phyloP scores from a whole-genome alignment of 2,329 filamentous ascomycete genomes.

The Myriosclerotinia duriaeana region DNA sequence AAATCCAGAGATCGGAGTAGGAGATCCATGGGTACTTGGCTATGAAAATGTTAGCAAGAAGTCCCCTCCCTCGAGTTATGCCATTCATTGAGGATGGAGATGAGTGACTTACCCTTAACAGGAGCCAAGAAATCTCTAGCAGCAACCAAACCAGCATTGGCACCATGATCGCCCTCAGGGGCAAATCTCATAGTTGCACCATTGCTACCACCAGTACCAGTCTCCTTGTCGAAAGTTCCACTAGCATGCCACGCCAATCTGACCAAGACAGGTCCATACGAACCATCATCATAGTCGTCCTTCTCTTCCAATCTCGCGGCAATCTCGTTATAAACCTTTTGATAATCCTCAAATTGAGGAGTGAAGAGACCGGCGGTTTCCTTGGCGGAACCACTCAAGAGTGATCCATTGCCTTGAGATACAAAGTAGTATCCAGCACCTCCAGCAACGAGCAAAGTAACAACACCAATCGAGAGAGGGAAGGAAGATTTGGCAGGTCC shows the following conservation, averaged over 20 bases:
- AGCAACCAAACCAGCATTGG: constrained; percentile 83
- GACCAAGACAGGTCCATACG: constrained; percentile 87
- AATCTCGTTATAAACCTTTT: constrained; percentile 89
- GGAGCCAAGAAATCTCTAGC: constrained; percentile 93
- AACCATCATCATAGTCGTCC: constrained; percentile 94
- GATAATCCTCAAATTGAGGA: constrained; percentile 84
- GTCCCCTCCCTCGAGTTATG: background rate
- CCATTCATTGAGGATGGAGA: background rate
- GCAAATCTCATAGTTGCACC: constrained; percentile 96
- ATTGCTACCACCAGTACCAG: constrained; percentile 88
- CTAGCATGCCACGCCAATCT: constrained; percentile 92
- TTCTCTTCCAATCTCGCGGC: constrained; percentile 79
- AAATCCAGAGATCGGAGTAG: constrained; percentile 96
- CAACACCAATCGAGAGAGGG: constrained; percentile 58
- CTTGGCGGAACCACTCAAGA: constrained; percentile 41
- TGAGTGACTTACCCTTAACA: constrained; percentile 65
- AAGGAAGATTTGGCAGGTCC: constrained; percentile 56
- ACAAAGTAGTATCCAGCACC: constrained; percentile 68
- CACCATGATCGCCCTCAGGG: constrained; percentile 85
- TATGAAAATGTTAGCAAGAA: constrained; percentile 39
- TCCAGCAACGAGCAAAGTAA: constrained; percentile 57
- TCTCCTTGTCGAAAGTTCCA: constrained; percentile 87
- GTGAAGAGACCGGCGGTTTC: constrained; percentile 58
- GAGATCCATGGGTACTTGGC: constrained; percentile 90
- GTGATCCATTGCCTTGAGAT: constrained; percentile 51